A percentile compares a stretch with the other conserved stretches of the same genome.
phyloP scores from a whole-genome alignment of 1,284 basidiomycete genomes.

The Leccinum pseudoinsigne region DNA sequence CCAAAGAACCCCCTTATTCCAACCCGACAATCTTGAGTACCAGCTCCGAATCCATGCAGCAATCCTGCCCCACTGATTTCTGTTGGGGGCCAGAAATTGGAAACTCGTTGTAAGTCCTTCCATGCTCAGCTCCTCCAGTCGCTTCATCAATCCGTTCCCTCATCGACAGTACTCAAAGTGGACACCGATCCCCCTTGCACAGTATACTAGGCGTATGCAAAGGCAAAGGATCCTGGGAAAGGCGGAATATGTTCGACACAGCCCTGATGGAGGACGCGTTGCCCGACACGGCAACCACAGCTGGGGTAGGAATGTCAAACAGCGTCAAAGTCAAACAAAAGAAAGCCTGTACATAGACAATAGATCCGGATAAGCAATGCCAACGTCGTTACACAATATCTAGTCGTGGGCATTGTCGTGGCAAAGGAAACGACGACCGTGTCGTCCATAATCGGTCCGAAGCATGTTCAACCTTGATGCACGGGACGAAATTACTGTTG shows the following conservation, averaged over 20 bases:
- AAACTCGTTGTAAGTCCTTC: conserved; percentile 67
- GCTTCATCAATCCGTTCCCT: conserved; percentile 36
- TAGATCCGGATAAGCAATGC: conserved; percentile 68
- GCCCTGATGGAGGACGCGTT: conserved; percentile 63
- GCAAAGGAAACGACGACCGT: conserved; percentile 75
- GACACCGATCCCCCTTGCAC: conserved; percentile 55
- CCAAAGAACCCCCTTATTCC: conserved; percentile 27
- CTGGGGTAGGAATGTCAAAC: conserved; percentile 39
- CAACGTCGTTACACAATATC: conserved; percentile 79
- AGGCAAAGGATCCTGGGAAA: conserved; percentile 55
- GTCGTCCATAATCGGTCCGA: conserved; percentile 54
- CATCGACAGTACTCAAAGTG: conserved; percentile 66
- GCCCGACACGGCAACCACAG: conserved; percentile 78
- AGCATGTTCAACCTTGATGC: conserved; percentile 41
- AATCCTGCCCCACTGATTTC: conserved; percentile 60
- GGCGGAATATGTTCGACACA: conserved; percentile 73
- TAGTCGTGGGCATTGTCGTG: conserved; percentile 75
- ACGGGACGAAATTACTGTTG: conserved; percentile 46
- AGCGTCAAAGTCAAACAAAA: conserved; percentile 6
- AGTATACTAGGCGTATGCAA: conserved; percentile 27
- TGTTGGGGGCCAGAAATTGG: conserved; percentile 62
- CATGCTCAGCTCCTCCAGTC: conserved; percentile 69
- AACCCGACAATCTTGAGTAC: conserved; percentile 54
- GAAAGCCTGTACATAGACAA: conserved; percentile 61
- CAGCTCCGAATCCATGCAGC: conserved; percentile 72